Evolutionary conservation across 2,329 filamentous ascomycete genomes (phyloP), one percentile per base, ranked within the genome.

Genomic region (Metarhizium guizhouense): DNA sequence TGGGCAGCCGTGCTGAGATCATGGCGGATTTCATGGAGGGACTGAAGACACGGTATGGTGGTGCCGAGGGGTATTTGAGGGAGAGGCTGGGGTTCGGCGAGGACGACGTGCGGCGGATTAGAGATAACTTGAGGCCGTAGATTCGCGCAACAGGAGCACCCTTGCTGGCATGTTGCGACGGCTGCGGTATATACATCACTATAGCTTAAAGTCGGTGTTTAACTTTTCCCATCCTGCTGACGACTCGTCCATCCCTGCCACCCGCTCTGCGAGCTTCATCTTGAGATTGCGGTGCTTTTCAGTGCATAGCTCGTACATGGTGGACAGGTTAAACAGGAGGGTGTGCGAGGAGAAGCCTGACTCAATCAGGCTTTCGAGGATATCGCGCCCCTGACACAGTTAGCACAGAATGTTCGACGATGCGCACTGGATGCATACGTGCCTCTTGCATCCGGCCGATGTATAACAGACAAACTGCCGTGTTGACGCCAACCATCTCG

Each of bases 281-380:
- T 97, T 97, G 62, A 87, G 71, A 13, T 79, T 79, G 51, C 82
- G 76, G 47, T 89, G 82, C 59, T 82, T 80, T 63, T 97, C 92
- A 0, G 88, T 92, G 67, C 88, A 94, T 7, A 97, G 78, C 71
- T 97, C 94, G 67, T 95, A 97, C 63, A 96, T 83, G 0, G 93
- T 97, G 11, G 86, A 84, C 13, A 99, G 72, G 67, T 97, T 97
- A 72, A 96, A 95, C 0, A 95, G 81, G 2, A 96, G 73, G 0
- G 88, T 88, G 59, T 88, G 85, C 56, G 93, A 96, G 0, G 83
- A 81, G 45, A 82, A 75, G 1, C 84, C 82, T 0, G 75, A 68
- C 3, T 82, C 76, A 0, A 91, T 76, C 11, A 95, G 72, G 0
- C 73, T 71, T 64, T 93, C 86, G 3, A 96, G 74, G 1, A 88